A percentile compares a stretch with the other conserved stretches of the same genome.
Conservation (phyloP, 2,329 filamentous ascomycete species). For the Aspergillus nomiae region DNA sequence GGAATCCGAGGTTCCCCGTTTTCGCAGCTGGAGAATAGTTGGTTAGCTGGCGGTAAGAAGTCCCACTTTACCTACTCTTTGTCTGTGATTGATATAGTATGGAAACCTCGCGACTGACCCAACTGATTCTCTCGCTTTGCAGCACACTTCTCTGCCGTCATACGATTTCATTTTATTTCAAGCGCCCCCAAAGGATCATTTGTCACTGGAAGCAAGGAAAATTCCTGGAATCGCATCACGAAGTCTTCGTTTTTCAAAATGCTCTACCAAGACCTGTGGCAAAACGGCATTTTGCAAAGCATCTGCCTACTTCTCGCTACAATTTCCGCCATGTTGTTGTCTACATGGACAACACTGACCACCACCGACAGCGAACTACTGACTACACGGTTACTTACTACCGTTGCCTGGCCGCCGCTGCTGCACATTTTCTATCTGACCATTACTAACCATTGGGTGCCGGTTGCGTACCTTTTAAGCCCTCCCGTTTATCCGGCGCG, state of each 20-base stretch:
- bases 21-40: neutral
- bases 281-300: neutral
- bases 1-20: neutral
- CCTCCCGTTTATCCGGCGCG: slow-evolving; percentile 17
- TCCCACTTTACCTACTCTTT: neutral
- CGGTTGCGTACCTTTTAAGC: slow-evolving; percentile 22
- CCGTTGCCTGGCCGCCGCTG: slow-evolving; percentile 26
- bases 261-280: neutral
- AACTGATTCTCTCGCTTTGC: neutral
- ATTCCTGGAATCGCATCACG: slow-evolving; percentile 1
- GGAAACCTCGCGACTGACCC: neutral
- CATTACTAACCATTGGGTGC: slow-evolving; percentile 22
- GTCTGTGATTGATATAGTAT: neutral
- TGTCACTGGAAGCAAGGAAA: neutral
- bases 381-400: slow-evolving; percentile 12
- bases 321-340: neutral
- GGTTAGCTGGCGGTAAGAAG: neutral
- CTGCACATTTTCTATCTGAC: slow-evolving; percentile 23
- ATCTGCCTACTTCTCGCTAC: neutral
- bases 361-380: neutral
- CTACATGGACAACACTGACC: neutral
- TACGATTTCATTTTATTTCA: slow-evolving; percentile 1
- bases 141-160: neutral
- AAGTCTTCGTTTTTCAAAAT: neutral
- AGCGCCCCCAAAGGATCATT: neutral